Evolutionary conservation across 805 yeast genomes (phyloP).

Genomic region (Candida tallmaniae): DNA sequence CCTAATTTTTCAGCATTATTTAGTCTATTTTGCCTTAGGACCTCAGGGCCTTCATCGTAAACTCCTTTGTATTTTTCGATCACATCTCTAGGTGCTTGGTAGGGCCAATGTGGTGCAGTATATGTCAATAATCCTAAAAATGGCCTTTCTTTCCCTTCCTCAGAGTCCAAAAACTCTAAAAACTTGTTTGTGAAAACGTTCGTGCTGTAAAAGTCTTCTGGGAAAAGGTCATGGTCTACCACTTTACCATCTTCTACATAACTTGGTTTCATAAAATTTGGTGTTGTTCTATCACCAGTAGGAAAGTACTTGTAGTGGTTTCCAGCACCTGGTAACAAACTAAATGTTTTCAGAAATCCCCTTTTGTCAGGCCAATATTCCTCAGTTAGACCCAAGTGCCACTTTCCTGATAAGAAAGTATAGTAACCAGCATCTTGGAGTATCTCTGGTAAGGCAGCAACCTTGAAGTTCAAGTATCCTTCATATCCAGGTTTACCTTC

Average conservation of each 20-base stretch:
- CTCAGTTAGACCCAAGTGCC: conserved; percentile 51
- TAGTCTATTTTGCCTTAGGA: conserved; percentile 36
- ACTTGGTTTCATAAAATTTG: conserved; percentile 34
- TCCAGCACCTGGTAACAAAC: conserved; percentile 54
- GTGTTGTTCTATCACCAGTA: conserved; percentile 22
- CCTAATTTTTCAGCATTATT: conserved; percentile 41
- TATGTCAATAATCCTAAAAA: conserved; percentile 52
- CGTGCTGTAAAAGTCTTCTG: conserved; percentile 46
- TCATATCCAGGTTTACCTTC: conserved; percentile 51
- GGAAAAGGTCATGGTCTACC: conserved; percentile 35
- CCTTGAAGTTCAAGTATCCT: conserved; percentile 47
- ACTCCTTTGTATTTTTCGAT: conserved; percentile 45
- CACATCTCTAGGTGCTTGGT: conserved; percentile 50
- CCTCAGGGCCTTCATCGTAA: conserved; percentile 47
- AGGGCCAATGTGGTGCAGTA: conserved; percentile 68
- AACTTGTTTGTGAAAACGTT: conserved; percentile 41
- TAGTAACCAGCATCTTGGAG: conserved; percentile 44
- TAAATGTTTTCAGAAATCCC: conserved; percentile 48
- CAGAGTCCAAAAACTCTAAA: conserved; percentile 28
- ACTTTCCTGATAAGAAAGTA: conserved; percentile 53
- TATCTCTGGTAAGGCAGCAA: conserved; percentile 51
- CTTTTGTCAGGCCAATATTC: conserved; percentile 47
- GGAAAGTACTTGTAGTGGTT: conserved; percentile 48
- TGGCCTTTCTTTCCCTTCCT: conserved; percentile 40
- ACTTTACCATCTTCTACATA: conserved; percentile 35